Base-by-base conservation (phyloP, 345 rosid genomes). In the Camelina hispida region DNA sequence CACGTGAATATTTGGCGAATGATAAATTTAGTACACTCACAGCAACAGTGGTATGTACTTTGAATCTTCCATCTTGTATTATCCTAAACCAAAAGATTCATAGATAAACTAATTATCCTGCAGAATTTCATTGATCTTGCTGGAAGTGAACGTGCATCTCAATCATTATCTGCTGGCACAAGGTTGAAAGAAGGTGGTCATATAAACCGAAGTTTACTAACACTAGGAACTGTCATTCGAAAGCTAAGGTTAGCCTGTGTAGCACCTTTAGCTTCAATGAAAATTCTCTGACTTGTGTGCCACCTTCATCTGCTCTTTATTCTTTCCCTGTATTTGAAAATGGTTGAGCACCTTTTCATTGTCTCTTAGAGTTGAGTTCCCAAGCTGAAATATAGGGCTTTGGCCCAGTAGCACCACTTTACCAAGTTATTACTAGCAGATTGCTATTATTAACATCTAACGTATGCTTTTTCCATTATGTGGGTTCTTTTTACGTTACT, bases 141-240 rank as follows among this genome's bases (percentile, higher is more conserved):
- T 0, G 97, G 97, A 85, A 92, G 99, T 82, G 97, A 92, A 78
- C 97, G 96, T 68, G 97, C 97, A 62, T 95, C 99, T 73, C 96
- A 94, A 81, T 80, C 97, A 65, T 75, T 85, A 75, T 87, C 99
- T 40, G 96, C 93, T 44, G 93, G 99, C 47, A 82, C 88, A 54
- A 83, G 99, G 84, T 78, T 95, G 86, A 90, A 95, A 82, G 96
- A 92, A 84, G 96, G 99, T 53, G 88, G 90, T 87, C 97, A 95
- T 78, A 95, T 95, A 74, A 95, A 95, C 76, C 90, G 91, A 58
- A 92, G 97, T 80, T 84, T 95, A 81, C 81, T 92, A 62, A 95
- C 96, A 22, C 85, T 95, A 68, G 99, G 99, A 81, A 88, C 97
- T 73, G 97, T 95, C 58, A 86, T 95, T 67, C 93, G 97, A 68